A percentile compares a stretch with the other conserved stretches of the same genome.
Conservation (phyloP, 78 protist genomes). For the Polysphondylium violaceum region DNA sequence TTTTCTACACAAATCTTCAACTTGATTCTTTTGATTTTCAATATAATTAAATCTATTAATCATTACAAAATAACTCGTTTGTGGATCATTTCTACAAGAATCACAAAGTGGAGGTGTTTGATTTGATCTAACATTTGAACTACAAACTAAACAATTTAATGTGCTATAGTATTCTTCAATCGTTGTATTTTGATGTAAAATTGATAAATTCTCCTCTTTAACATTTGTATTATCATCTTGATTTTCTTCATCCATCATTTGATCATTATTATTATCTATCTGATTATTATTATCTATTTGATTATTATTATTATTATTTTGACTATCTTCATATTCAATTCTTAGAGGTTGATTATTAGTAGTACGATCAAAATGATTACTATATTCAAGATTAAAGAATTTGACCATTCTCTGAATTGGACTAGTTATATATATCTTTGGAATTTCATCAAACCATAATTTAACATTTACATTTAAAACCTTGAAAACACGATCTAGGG, state of each 20-base stretch:
- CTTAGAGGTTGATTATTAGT: neutral
- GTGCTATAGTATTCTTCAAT: slow-evolving; percentile 69
- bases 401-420: slow-evolving; percentile 37
- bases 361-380: neutral
- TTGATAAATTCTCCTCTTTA: no score
- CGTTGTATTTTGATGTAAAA: slow-evolving; percentile 28
- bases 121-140: neutral
- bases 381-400: neutral
- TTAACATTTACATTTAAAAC: slow-evolving; percentile 86
- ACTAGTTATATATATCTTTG: slow-evolving; percentile 31
- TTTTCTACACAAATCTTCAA: slow-evolving; percentile 32
- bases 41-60: slow-evolving; percentile 11
- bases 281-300: neutral
- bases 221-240: no score
- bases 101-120: slow-evolving; percentile 38
- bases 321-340: slow-evolving; percentile 26
- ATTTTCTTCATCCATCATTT: neutral
- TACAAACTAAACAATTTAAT: slow-evolving; percentile 63
- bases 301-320: slow-evolving; percentile 25
- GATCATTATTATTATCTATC: neutral
- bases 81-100: slow-evolving; percentile 13
- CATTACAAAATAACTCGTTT: slow-evolving; percentile 20
- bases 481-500: slow-evolving; percentile 86
- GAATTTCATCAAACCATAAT: slow-evolving; percentile 60
- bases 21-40: slow-evolving; percentile 46